Percentiles rank a stretch among this genome's conserved stretches.
Evolutionary conservation across 768 basidiomycete genomes (phyloP).

Genomic region (Pleurotus salmoneostramineus): DNA sequence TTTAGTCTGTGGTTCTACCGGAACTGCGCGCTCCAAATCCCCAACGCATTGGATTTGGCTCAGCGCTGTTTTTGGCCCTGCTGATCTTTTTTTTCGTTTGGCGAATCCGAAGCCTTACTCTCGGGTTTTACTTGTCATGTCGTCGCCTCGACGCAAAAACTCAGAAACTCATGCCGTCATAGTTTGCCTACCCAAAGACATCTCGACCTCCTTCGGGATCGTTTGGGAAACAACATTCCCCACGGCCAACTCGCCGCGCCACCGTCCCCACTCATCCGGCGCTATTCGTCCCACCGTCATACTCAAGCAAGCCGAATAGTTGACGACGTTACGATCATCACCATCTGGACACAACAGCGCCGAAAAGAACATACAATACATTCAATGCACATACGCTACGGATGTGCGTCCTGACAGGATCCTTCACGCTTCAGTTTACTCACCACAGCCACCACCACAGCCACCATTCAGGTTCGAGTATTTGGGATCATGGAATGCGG

Average conservation of each 20-base stretch:
- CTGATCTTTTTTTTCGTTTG: too few species aligned
- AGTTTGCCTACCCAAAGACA: not conserved
- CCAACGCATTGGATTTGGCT: too few species aligned
- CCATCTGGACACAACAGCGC: too few species aligned
- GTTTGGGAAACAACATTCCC: not conserved
- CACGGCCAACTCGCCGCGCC: not conserved
- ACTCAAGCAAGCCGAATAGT: too few species aligned
- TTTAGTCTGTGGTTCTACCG: too few species aligned
- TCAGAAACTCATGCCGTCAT: not conserved
- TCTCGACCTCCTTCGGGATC: not conserved
- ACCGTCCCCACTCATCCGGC: too few species aligned
- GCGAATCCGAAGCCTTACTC: not conserved
- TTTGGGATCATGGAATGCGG: not conserved
- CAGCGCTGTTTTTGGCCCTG: too few species aligned
- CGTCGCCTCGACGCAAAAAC: not conserved
- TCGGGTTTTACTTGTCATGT: not conserved
- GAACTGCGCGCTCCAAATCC: too few species aligned
- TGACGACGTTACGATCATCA: too few species aligned
- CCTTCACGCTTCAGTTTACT: not conserved
- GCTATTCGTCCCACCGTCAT: too few species aligned
- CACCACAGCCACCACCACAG: constrained; percentile 2
- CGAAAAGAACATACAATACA: too few species aligned
- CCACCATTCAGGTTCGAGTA: not conserved
- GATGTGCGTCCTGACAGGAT: constrained; percentile 2
- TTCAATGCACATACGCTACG: not conserved